phyloP scores from a whole-genome alignment of 2,329 filamentous ascomycete species.

The Colletotrichum gloeosporioides region DNA sequence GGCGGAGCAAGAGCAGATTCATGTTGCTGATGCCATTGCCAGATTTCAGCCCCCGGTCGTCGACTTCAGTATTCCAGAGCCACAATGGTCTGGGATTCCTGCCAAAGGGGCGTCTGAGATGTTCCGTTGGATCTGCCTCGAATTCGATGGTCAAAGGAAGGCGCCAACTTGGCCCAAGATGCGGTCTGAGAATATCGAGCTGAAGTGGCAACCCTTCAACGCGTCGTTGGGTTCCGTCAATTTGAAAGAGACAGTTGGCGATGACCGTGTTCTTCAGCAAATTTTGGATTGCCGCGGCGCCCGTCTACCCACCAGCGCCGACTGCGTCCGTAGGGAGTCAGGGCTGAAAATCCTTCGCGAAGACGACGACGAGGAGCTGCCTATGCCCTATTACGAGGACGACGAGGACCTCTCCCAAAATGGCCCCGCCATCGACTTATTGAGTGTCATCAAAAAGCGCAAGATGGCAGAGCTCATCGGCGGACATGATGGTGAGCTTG shows the following conservation, averaged over 20 bases:
- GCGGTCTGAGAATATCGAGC: not conserved
- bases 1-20: slow-evolving; percentile 33
- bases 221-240: not conserved
- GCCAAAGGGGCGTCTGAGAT: slow-evolving; percentile 25
- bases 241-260: not conserved
- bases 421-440: not conserved
- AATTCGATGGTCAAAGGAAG: slow-evolving; percentile 8
- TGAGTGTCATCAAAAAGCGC: slow-evolving; percentile 6
- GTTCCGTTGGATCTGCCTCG: slow-evolving; percentile 21
- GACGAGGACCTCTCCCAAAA: not conserved
- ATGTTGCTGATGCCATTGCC: slow-evolving; percentile 27
- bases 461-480: not conserved
- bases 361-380: not conserved
- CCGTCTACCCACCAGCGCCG: not conserved
- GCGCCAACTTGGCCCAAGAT: slow-evolving; percentile 19
- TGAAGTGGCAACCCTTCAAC: slow-evolving; percentile 6
- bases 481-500: not conserved
- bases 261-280: not conserved
- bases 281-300: not conserved
- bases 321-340: not conserved
- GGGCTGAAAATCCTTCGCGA: not conserved
- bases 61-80: slow-evolving; percentile 28
- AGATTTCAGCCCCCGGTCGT: slow-evolving; percentile 33
- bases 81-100: slow-evolving; percentile 26
- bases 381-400: not conserved